Base-by-base conservation (phyloP, 495 filamentous ascomycete species). In the Penicillium chermesinum region DNA sequence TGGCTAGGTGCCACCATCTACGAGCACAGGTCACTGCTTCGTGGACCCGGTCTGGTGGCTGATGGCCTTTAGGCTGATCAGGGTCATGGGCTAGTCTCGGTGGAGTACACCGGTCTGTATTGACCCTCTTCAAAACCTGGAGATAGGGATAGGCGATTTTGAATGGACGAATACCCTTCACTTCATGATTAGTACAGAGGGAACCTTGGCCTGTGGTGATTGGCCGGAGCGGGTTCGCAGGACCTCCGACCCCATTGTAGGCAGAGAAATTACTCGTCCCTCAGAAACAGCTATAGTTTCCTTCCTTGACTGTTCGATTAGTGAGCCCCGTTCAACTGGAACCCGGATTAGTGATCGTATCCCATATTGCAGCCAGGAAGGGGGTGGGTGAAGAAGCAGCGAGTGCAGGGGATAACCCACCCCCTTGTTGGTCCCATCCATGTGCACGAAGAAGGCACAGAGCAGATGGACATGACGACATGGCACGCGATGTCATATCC, bases 381-480 rank as follows among this genome's bases (percentile, higher is more conserved):
- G 25, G 10, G 10, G 25, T 30, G 25, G 25, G 25, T 30, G n/a
- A 30, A 30, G 22, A 41, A 7, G 16, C 18, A 21, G 22, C 12
- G 19, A 41, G 25, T 33, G 13, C 15, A 13, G 25, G 40, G 40
- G 40, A 14, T 38, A 20, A 6, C 35, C n/a, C n/a, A n/a, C n/a
- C n/a, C n/a, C n/a, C n/a, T n/a, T n/a, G n/a, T n/a, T n/a, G n/a
- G n/a, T n/a, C n/a, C n/a, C n/a, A n/a, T n/a, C n/a, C n/a, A n/a
- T n/a, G n/a, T n/a, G n/a, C n/a, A n/a, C n/a, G 38, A 52, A 46
- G 42, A 46, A 16, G 21, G 33, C 20, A 20, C 45, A 21, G 47
- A 44, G 47, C 38, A 33, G 17, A 20, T 5, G 14, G 15, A 19
- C 30, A 45, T 41, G 35, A 51, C 48, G 48, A 50, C 33, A 38